A percentile compares a stretch with the other conserved stretches of the same genome.
Evolutionary conservation across 2,329 filamentous ascomycete genomes (phyloP).

Genomic region (Lanzia echinophila): DNA sequence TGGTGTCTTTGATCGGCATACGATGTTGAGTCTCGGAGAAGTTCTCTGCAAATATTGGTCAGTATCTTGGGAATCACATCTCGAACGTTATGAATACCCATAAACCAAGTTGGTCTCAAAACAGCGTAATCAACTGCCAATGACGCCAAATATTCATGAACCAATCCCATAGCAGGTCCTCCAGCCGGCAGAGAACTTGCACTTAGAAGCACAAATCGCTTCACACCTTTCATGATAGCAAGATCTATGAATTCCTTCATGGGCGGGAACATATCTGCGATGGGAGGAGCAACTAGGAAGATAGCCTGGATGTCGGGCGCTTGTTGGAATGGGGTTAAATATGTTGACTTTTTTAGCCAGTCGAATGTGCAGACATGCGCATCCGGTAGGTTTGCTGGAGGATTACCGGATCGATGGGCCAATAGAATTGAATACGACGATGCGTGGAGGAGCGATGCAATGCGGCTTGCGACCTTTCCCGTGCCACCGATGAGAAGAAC

Average conservation of each 20-base stretch:
- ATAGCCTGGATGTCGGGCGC: not conserved
- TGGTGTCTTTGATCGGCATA: conserved; percentile 33
- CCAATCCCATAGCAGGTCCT: conserved; percentile 3
- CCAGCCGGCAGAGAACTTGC: not conserved
- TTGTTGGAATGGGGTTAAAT: not conserved
- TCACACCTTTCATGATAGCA: not conserved
- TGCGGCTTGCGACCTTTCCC: not conserved
- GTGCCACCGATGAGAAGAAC: not conserved
- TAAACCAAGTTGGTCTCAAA: conserved; percentile 42
- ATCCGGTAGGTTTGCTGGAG: not conserved
- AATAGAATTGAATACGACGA: not conserved
- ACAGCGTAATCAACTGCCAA: conserved; percentile 37
- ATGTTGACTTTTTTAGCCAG: not conserved
- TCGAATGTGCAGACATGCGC: not conserved
- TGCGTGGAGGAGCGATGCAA: not conserved
- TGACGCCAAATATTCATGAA: conserved; percentile 35
- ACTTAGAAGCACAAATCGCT: not conserved
- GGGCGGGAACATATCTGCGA: not conserved
- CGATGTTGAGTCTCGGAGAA: conserved; percentile 11
- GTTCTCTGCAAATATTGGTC: conserved; percentile 15
- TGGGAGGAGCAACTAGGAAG: not conserved
- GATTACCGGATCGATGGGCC: not conserved
- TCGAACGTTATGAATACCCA: conserved; percentile 28
- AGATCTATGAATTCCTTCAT: not conserved
- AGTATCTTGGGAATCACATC: not conserved